Base-by-base conservation (phyloP, 1,284 basidiomycete genomes). In the Puccinia coronata region DNA sequence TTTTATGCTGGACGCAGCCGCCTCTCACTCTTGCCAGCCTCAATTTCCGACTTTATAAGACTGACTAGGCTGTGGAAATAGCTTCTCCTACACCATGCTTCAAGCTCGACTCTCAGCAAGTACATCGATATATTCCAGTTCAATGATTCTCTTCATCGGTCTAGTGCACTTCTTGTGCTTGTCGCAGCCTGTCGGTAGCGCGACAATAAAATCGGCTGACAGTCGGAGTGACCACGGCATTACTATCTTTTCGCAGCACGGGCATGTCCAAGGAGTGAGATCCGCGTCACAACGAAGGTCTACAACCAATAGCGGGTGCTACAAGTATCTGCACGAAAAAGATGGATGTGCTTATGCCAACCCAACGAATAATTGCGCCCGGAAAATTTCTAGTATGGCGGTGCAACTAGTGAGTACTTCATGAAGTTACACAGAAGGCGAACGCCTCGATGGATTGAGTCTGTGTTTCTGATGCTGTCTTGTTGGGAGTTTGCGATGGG, bases 341-440 rank as follows among this genome's bases (percentile, higher is more conserved):
- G 43, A 70, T 70, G 67, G 67, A 12, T 70, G 67, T 34, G 43
- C 43, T 51, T 70, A 70, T 70, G 43, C 25, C 18, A 70, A 70
- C 31, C 67, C 67, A 70, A 70, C 67, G 9, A 70, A 70, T 23
- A 70, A 70, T 70, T 70, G 67, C 47, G 41, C 43, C 47, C 1
- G 67, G 31, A 70, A 70, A n/a, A 51, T 70, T 28, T 49, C 67
- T 31, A 70, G 67, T 70, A 70, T 70, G 28, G 67, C 43, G 31
- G 67, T 70, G 23, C 67, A 70, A 49, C 9, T 70, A 25, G 67
- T 49, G 11, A 51, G 67, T 49, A 12, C 12, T 28, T 49, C n/a
- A 14, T 41, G 34, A 5, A 36, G 23, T 61, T 28, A 4, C 43
- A 16, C 28, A 3, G 12, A 65, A 39, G 28, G 11, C 20, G 8